Evolutionary conservation across 2,329 filamentous ascomycete genomes (phyloP), one percentile per base, ranked within the genome.

Genomic region (Venturiaceae sp.): DNA sequence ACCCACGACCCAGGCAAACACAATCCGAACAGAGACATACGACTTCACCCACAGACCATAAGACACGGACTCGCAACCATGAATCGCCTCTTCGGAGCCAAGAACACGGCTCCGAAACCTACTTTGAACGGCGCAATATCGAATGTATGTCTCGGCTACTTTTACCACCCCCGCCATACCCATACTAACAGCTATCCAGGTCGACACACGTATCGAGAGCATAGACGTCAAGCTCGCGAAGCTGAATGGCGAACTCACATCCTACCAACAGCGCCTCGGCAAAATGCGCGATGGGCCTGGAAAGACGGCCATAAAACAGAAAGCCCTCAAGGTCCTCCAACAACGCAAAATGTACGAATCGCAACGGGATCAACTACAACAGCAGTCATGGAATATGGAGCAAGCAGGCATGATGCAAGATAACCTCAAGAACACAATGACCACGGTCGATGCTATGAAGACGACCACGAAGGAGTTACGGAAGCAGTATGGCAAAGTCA

Each of bases 331-430:
- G 68, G 85, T 97, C 11, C 85, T 97, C 2, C 90, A 96, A 75
- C 88, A 91, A 60, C 87, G 92, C 65, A 96, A 95, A 71, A 87
- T 92, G 74, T 95, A 96, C 83, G 94, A 99, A 75, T 81, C 83
- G 3, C 91, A 96, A 74, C 90, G 92, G 64, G 91, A 96, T 68
- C 92, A 97, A 75, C 84, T 97, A 57, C 88, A 95, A 75, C 83
- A 87, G 64, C 94, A 99, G 75, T 90, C 90, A 23, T 97, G 92
- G 92, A 97, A 97, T 76, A 96, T 99, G 92, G 92, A 97, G 76
- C 92, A 96, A 75, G 92, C 92, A 3, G 88, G 88, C 71, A 95
- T 92, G 82, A 96, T 97, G 92, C 91, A 95, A 77, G 92, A 97
- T 75, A 97, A 97, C 70, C 82, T 99, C 57, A 94, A 95, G 73